Percentiles rank a stretch among this genome's conserved stretches.
phyloP scores from a whole-genome alignment of 2,329 filamentous ascomycete species.

The Aspergillus thermomutatus region DNA sequence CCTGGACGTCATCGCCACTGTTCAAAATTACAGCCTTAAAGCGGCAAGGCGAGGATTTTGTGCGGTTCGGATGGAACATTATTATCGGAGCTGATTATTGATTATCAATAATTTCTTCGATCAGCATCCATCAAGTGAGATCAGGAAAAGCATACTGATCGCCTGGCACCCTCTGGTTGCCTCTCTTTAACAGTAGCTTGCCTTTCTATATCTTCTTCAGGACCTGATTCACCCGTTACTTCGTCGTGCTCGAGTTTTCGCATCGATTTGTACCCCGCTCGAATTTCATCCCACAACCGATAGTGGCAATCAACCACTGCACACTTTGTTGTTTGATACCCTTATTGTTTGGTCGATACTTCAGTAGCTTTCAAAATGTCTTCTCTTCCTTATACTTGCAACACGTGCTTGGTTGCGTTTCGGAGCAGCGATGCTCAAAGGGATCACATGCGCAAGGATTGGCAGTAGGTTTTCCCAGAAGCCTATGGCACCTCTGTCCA shows the following conservation, averaged over 20 bases:
- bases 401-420: conserved; percentile 96
- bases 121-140: neutral
- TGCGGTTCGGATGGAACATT: conserved; percentile 5
- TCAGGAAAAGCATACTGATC: neutral
- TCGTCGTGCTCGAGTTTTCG: neutral
- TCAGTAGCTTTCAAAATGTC: conserved; percentile 34
- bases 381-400: conserved; percentile 92
- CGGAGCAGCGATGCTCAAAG: conserved; percentile 89
- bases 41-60: conserved; percentile 16
- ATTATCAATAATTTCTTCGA: conserved; percentile 3
- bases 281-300: neutral
- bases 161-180: neutral
- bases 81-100: conserved; percentile 13
- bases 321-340: conserved; percentile 11
- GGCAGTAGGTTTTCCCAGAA: conserved; percentile 68
- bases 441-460: conserved; percentile 96
- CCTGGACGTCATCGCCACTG: conserved; percentile 15
- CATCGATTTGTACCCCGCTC: conserved; percentile 17
- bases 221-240: neutral
- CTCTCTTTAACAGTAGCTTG: neutral
- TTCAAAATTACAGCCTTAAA: conserved; percentile 8
- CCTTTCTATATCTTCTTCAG: neutral
- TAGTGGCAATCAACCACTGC: conserved; percentile 26
- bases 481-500: neutral
- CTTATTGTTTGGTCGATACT: conserved; percentile 21